A percentile compares a stretch with the other conserved stretches of the same genome.
These are phyloP conservation scores for Hymenoscyphus salicellus DNA, from an alignment of 2,329 filamentous ascomycete species.

Conservation along the genomic window DNA sequence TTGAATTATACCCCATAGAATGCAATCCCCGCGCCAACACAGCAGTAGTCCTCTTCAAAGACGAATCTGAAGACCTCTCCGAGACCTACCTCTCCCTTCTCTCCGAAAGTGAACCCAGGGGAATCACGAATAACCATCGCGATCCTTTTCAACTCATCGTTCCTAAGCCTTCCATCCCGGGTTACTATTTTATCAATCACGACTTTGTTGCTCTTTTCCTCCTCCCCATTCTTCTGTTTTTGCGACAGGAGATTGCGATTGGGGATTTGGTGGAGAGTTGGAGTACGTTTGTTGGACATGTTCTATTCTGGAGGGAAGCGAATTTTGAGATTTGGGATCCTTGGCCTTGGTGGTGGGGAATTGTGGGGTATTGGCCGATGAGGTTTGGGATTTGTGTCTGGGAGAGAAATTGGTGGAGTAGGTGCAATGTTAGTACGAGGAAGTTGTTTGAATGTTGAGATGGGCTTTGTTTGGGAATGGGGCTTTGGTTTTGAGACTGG, in stretches of 20 bases:
- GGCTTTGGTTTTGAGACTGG: neutral
- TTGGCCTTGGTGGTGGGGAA: slow-evolving; percentile 54
- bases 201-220: slow-evolving; percentile 56
- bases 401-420: slow-evolving; percentile 55
- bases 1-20: slow-evolving; percentile 63
- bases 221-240: slow-evolving; percentile 42
- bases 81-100: slow-evolving; percentile 52
- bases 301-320: slow-evolving; percentile 53
- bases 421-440: slow-evolving; percentile 65
- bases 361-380: slow-evolving; percentile 55
- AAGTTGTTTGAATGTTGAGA: slow-evolving; percentile 48
- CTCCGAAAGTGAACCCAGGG: slow-evolving; percentile 23
- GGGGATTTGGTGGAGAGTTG: slow-evolving; percentile 27
- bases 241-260: slow-evolving; percentile 28
- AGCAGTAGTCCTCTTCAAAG: slow-evolving; percentile 59
- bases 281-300: slow-evolving; percentile 37
- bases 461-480: neutral
- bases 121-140: slow-evolving; percentile 13
- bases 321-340: slow-evolving; percentile 55
- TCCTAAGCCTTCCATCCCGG: slow-evolving; percentile 32
- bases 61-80: slow-evolving; percentile 42
- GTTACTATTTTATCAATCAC: slow-evolving; percentile 65
- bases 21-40: slow-evolving; percentile 70
- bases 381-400: slow-evolving; percentile 47
- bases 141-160: slow-evolving; percentile 21